Evolutionary conservation across 2,329 filamentous ascomycete species (phyloP), one percentile per base, ranked within the genome.

Genomic region (Pyrenophora graminea): DNA sequence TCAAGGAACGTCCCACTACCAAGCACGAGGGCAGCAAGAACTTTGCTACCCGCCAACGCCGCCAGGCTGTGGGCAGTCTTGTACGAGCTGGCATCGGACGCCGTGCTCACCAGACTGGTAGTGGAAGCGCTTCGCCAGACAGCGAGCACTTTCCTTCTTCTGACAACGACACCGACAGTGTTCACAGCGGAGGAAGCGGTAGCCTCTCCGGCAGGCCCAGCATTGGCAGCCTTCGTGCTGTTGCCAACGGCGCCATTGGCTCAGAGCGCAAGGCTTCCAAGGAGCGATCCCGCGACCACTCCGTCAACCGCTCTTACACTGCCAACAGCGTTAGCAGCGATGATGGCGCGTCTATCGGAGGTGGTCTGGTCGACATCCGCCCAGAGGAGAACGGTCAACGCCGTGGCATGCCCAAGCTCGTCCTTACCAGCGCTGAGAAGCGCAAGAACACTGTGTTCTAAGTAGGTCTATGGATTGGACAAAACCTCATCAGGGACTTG

Each of bases 1-100:
- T 99, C 53, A 85, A 88, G 67, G 83, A 87, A 17, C 94, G 92
- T 76, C 94, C 94, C 1, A 97, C 93, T 7, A 87, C 90, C 61
- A 96, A 91, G 77, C 85, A 93, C 58, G 93, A 97, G 73, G 94
- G 93, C 19, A 97, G 93, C 85, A 80, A 97, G 84, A 99, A 99
- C 79, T 99, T 99, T 76, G 89, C 89, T 9, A 86, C 91, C 48
- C 91, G 94, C 55, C 92, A 95, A 67, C 91, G 94, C 53, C 91
- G 93, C 59, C 91, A 89, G 64, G 94, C 94, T 21, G 86, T 99
- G 38, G 87, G 92, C 78, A 97, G 91, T 70, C 83, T 99, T 42
- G 90, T 97, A 55, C 89, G 90, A 59, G 93, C 93, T 46, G 92
- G 93, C 13, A 83, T 94, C 57, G 90, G 91, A 68, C 89, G 94